A percentile compares a stretch with the other conserved stretches of the same genome.
These are phyloP conservation scores for Pleodorina starrii DNA, from an alignment of 139 green algal species.

Conservation along the genomic window DNA sequence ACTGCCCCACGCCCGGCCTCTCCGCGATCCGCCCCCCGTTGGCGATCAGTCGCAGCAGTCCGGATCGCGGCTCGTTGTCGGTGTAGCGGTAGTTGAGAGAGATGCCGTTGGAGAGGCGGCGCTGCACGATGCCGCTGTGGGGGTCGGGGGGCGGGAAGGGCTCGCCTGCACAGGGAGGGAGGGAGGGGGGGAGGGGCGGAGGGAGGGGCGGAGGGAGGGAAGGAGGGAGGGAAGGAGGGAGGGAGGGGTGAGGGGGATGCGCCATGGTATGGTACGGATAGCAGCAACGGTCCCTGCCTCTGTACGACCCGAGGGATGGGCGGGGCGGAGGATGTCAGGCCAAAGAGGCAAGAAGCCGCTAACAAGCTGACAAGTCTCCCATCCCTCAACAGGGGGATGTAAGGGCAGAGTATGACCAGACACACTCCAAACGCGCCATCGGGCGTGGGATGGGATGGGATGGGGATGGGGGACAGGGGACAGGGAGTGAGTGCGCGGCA, in stretches of 20 bases:
- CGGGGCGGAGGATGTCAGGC: too few species aligned
- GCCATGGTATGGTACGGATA: too few species aligned
- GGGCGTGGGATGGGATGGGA: neutral
- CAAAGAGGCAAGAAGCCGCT: too few species aligned
- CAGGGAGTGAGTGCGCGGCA: neutral
- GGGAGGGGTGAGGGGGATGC: neutral
- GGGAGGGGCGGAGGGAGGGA: neutral
- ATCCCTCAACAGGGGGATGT: too few species aligned
- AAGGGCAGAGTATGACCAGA: too few species aligned
- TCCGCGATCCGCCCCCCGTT: constrained; percentile 79
- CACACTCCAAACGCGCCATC: too few species aligned
- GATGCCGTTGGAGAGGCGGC: constrained; percentile 94
- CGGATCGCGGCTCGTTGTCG: constrained; percentile 93
- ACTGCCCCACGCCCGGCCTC: constrained; percentile 81
- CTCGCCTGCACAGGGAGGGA: constrained; percentile 19
- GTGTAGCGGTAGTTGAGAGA: constrained; percentile 91
- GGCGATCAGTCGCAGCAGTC: constrained; percentile 90
- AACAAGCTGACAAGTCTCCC: too few species aligned
- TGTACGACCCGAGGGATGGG: too few species aligned
- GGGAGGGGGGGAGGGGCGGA: neutral
- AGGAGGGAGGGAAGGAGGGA: neutral
- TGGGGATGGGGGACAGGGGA: neutral
- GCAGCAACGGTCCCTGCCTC: too few species aligned
- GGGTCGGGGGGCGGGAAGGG: constrained; percentile 57
- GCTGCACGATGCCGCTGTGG: constrained; percentile 84